phyloP scores from a whole-genome alignment of 305 asterid species.

The Solanum chacoense region DNA sequence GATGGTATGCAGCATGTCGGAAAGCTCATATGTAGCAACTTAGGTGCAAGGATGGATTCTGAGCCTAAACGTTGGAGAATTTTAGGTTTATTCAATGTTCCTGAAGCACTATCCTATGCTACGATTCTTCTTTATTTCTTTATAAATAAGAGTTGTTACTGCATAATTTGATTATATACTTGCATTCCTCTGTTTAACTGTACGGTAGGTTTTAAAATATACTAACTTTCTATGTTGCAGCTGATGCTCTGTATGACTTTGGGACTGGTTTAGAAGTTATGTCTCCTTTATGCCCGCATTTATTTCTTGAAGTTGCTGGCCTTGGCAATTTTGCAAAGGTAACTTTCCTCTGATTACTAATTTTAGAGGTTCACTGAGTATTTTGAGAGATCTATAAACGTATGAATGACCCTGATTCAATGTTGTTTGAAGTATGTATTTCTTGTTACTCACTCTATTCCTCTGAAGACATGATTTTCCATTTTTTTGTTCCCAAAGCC shows the following conservation, averaged over 20 bases:
- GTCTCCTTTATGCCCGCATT: conserved; percentile 92
- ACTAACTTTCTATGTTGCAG: conserved; percentile 38
- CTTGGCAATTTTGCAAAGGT: conserved; percentile 98
- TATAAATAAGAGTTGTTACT: neutral
- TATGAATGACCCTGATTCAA: neutral
- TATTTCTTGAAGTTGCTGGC: conserved; percentile 97
- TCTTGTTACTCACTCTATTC: neutral
- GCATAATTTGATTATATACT: neutral
- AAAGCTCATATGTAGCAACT: conserved; percentile 84
- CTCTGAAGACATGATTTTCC: conserved; percentile 1
- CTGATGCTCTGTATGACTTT: conserved; percentile 87
- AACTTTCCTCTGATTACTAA: neutral
- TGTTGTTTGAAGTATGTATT: neutral
- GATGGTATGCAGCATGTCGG: conserved; percentile 99
- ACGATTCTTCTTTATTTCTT: neutral
- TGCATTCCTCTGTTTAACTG: conserved; percentile 4
- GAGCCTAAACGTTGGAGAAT: conserved; percentile 97
- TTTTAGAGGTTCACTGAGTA: neutral
- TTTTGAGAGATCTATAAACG: neutral
- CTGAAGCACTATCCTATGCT: conserved; percentile 1
- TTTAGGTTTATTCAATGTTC: conserved; percentile 41
- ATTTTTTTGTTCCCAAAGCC: neutral
- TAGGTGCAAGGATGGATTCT: conserved; percentile 98
- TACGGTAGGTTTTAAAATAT: conserved; percentile 8
- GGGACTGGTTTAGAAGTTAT: conserved; percentile 90